Conservation (phyloP, 2,329 filamentous ascomycete genomes). For the Sphaceloma murrayae region DNA sequence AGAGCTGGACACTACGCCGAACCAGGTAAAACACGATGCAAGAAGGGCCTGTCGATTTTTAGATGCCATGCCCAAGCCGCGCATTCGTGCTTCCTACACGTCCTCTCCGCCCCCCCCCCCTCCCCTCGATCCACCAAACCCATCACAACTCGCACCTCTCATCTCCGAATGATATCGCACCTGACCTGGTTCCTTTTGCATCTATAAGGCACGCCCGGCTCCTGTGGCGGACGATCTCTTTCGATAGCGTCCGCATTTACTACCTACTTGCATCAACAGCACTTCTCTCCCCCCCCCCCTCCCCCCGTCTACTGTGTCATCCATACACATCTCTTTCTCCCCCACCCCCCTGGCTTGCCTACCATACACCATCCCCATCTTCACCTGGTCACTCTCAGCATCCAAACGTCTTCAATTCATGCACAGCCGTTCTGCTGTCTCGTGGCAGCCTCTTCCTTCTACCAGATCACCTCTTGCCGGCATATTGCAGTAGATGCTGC, state of each 20-base stretch:
- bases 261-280: background rate
- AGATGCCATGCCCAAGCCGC: background rate
- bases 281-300: too few species aligned
- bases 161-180: background rate
- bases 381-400: too few species aligned
- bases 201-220: conserved; percentile 15
- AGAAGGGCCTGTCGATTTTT: background rate
- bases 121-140: background rate
- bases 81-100: background rate
- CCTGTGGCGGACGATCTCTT: conserved; percentile 9
- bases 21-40: background rate
- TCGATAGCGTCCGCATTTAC: conserved; percentile 4
- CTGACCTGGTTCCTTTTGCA: background rate
- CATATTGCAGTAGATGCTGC: too few species aligned
- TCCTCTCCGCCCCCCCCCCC: background rate
- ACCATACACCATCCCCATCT: too few species aligned
- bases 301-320: background rate
- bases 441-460: conserved; percentile 10
- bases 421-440: conserved; percentile 12
- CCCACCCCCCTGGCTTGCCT: background rate
- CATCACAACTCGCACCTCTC: conserved; percentile 1
- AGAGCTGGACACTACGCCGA: background rate
- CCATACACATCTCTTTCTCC: background rate
- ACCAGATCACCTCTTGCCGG: background rate
- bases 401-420: conserved; percentile 4